These are phyloP conservation scores for Leptographium flavum DNA, from an alignment of 2,329 filamentous ascomycete genomes.

Conservation along the genomic window DNA sequence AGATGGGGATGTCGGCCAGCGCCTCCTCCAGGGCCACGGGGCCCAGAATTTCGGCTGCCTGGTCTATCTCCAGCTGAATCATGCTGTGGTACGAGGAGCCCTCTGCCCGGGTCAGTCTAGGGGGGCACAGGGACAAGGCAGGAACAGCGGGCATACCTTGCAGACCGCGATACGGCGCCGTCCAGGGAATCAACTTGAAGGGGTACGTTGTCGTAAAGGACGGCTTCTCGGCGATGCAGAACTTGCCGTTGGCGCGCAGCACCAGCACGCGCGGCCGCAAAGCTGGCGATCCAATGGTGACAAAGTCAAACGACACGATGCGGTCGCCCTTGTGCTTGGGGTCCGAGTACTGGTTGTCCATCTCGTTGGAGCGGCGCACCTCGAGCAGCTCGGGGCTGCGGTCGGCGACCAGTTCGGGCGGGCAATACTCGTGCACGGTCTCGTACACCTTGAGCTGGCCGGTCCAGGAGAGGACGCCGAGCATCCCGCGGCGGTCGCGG, in stretches of 20 bases:
- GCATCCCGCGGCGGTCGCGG: slow-evolving; percentile 43
- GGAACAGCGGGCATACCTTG: slow-evolving; percentile 22
- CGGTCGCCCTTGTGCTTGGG: slow-evolving; percentile 38
- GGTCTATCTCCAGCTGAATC: slow-evolving; percentile 43
- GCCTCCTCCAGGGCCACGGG: slow-evolving; percentile 39
- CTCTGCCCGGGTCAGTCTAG: slow-evolving; percentile 16
- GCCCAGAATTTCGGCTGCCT: slow-evolving; percentile 37
- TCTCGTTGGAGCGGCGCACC: slow-evolving; percentile 44
- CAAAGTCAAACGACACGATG: slow-evolving; percentile 56
- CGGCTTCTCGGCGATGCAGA: slow-evolving; percentile 48
- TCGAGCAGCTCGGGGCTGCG: slow-evolving; percentile 44
- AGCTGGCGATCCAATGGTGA: slow-evolving; percentile 41
- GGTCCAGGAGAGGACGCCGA: slow-evolving; percentile 47
- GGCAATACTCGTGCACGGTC: slow-evolving; percentile 38
- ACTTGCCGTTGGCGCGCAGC: slow-evolving; percentile 43
- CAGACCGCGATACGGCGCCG: slow-evolving; percentile 40
- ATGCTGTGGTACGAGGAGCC: slow-evolving; percentile 36
- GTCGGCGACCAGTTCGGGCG: slow-evolving; percentile 24
- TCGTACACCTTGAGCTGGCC: slow-evolving; percentile 50
- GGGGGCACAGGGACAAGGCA: no score
- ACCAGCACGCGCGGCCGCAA: slow-evolving; percentile 44
- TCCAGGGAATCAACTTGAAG: slow-evolving; percentile 47
- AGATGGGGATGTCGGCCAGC: slow-evolving; percentile 39
- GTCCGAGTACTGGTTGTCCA: slow-evolving; percentile 44
- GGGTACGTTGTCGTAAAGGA: slow-evolving; percentile 42